Evolutionary conservation across 2,329 filamentous ascomycete genomes (phyloP).

Genomic region (Pseudovirgaria hyperparasitica): DNA sequence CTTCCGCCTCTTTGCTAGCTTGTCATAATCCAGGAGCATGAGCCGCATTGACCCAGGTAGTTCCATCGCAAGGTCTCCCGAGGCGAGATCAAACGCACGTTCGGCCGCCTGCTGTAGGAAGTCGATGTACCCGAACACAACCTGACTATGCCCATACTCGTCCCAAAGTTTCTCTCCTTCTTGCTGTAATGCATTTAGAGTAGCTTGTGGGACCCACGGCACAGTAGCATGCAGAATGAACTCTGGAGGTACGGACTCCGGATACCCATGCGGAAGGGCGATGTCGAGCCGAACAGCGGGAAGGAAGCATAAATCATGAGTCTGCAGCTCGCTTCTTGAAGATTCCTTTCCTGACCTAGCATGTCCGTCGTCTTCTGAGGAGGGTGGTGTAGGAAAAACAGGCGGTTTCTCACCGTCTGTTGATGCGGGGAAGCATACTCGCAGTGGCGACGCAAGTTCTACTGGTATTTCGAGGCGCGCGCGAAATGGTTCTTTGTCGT

Average conservation of each 20-base stretch:
- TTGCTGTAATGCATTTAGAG: slow-evolving; percentile 30
- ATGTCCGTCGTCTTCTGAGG: slow-evolving; percentile 15
- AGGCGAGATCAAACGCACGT: slow-evolving; percentile 38
- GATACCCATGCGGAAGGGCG: slow-evolving; percentile 42
- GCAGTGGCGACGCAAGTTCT: slow-evolving; percentile 39
- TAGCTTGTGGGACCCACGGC: slow-evolving; percentile 38
- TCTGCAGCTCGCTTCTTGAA: slow-evolving; percentile 20
- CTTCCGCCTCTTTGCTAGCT: slow-evolving; percentile 55
- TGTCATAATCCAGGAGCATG: slow-evolving; percentile 65
- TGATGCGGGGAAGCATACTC: slow-evolving; percentile 24
- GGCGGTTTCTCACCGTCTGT: slow-evolving; percentile 19
- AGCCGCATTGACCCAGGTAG: slow-evolving; percentile 45
- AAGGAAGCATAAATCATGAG: slow-evolving; percentile 39
- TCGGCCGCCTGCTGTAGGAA: slow-evolving; percentile 46
- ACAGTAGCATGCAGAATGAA: slow-evolving; percentile 36
- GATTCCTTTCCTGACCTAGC: no score
- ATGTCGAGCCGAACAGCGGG: slow-evolving; percentile 43
- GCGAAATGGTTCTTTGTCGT: slow-evolving; percentile 31
- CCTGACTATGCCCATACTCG: slow-evolving; percentile 43
- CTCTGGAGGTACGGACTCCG: slow-evolving; percentile 36
- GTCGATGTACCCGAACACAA: slow-evolving; percentile 48
- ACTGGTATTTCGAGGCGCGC: slow-evolving; percentile 45
- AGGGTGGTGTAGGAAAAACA: slow-evolving; percentile 26
- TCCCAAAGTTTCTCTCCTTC: slow-evolving; percentile 44
- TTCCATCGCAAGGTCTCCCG: slow-evolving; percentile 23